Base-by-base conservation (phyloP, 1,284 basidiomycete species). In the Kwoniella shivajii region DNA sequence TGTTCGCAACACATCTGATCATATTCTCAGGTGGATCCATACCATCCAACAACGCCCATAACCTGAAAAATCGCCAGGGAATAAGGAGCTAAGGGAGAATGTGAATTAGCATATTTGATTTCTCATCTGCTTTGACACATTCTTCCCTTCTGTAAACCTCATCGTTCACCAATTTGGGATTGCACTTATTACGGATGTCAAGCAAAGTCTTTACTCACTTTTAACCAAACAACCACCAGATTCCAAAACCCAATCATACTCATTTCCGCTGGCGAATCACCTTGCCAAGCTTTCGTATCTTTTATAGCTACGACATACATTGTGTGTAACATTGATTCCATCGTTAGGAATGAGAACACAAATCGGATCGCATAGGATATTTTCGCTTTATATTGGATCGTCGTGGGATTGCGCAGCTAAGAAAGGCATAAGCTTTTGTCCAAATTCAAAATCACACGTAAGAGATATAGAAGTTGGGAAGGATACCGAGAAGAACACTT, bases 251-350 rank as follows among this genome's bases (percentile, higher is more conserved):
- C 93, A 42, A 98, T 86, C 88, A 98, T 90, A 66, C 86, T 86
- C 22, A 99, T 83, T 72, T 98, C 84, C 11, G 88, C 84, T 0
- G 92, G 87, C 0, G 85, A 84, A 66, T 87, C 83, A 1, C 87
- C 89, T 0, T 75, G 66, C 82, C 82, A 83, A 29, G 79, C 74
- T 41, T 84, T 84, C 0, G 85, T 80, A 67, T 96, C 92, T 77
- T 98, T 98, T 80, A 98, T 97, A 5, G 93, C 95, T 18, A 96
- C 91, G 29, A 98, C 89, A 69, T 97, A 95, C 87, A 98, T 95
- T 72, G 84, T 92, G 74, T 99, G 95, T 37, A 96, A 81, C 50
- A 97, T 84, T 47, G 88, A 79, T 77, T 99, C 96, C 88, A 98
- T 94, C 2, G 87, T 89, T 43, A 96, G 72, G 31, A 92, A 74